A percentile compares a stretch with the other conserved stretches of the same genome.
These are phyloP conservation scores for Trypanosoma scelopori DNA, from an alignment of 208 protist species.

Conservation along the genomic window DNA sequence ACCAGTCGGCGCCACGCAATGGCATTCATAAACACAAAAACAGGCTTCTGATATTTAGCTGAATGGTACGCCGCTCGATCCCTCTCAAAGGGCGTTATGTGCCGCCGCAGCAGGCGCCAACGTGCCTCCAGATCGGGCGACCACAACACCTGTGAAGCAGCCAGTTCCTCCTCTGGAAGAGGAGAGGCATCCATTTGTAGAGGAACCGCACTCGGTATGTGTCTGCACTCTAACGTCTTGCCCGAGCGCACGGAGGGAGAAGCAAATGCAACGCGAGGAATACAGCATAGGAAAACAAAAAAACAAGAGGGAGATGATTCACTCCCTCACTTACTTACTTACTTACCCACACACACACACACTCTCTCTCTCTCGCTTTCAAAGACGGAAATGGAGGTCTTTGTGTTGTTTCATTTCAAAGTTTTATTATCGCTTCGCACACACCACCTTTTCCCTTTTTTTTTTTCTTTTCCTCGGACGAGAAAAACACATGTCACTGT, in stretches of 20 bases:
- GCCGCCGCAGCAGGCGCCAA: constrained; percentile 20
- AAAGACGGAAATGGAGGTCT: too few relatives aligned
- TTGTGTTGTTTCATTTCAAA: too few relatives aligned
- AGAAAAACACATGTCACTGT: too few relatives aligned
- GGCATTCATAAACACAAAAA: constrained; percentile 28
- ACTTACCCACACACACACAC: background rate
- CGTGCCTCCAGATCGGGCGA: constrained; percentile 24
- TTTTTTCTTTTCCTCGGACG: background rate
- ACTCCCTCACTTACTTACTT: too few relatives aligned
- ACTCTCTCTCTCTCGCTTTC: too few relatives aligned
- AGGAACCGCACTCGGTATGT: too few relatives aligned
- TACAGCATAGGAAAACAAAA: background rate
- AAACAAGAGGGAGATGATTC: too few relatives aligned
- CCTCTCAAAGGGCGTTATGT: constrained; percentile 26
- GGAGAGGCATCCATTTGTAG: constrained; percentile 14
- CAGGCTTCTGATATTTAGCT: constrained; percentile 24
- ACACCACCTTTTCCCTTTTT: background rate
- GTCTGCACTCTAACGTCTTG: background rate
- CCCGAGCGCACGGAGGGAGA: background rate
- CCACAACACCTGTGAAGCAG: constrained; percentile 12
- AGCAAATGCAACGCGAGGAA: constrained; percentile 1
- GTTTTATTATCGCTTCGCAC: too few relatives aligned
- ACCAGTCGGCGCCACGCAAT: constrained; percentile 20
- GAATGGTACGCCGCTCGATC: constrained; percentile 24
- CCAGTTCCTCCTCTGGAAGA: constrained; percentile 16